Evolutionary conservation across 257 asterid genomes (phyloP), one percentile per base, ranked within the genome.

Genomic region (Catharanthus roseus): DNA sequence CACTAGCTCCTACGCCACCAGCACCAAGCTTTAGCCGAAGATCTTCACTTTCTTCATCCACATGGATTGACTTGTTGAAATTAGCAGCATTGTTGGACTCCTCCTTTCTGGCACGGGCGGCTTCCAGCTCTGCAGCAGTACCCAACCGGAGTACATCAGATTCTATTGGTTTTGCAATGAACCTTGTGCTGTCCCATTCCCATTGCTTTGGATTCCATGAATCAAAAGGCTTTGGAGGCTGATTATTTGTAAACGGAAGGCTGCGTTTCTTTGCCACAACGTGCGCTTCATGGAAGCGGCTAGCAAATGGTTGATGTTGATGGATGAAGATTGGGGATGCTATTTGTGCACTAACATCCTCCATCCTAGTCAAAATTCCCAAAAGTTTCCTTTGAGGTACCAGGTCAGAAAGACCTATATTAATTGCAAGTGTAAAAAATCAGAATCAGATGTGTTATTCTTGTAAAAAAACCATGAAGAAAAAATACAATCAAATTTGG

Each of bases 131-230:
- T 2, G 41, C 60, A 44, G 21, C n/a, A n/a, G n/a, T 58, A 57
- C 69, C 77, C 33, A 10, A 73, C 29, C 18, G 69, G 67, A 19
- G 36, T 1, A 71, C 81, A 73, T 85, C 84, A 77, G 77, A 67
- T 39, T 83, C 84, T 70, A 65, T 38, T 21, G 85, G 92, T 75
- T 77, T 87, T 9, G 95, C 97, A 26, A 91, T 79, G 41, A 87
- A 91, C 68, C 91, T 84, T 13, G 85, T 9, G 67, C 93, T 82
- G 47, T 91, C 97, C 97, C 97, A 91, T 24, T 82, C 81, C 97
- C 97, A 91, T 10, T 82, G 81, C 55, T 69, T 75, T 0, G 90
- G 91, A 58, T 82, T 84, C 97, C 97, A 91, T 73, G 70, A 72
- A 67, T 73, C 82, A 26, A 86, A 68, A 54, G 83, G 53, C 29